Base-by-base conservation (phyloP, 768 basidiomycete species). In the Epithele typhae region DNA sequence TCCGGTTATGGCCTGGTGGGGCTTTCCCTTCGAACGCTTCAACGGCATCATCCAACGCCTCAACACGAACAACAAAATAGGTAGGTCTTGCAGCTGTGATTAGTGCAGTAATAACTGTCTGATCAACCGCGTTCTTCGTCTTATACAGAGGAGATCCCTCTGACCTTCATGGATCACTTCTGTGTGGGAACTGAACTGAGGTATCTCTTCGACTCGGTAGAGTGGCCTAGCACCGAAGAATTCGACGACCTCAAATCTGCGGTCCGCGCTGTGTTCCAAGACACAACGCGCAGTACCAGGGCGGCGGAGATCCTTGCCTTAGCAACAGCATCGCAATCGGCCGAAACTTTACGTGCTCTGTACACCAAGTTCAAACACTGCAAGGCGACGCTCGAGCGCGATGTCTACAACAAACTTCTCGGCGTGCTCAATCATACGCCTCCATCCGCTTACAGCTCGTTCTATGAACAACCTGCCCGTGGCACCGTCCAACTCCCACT, bases 21-120 rank as follows among this genome's bases (percentile, higher is more conserved):
- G 54, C 6, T 56, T 51, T 17, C 54, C 58, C 12, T 69, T 64
- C 37, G 60, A 71, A 40, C 51, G 59, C 9, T 61, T 58, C 25
- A 68, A 64, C 41, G 40, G 49, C 17, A 43, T 55, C 10, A 43
- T 66, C 3, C 60, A 61, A 37, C 40, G 49, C 3, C 36, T 58
- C 9, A 56, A 59, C 12, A 61, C 58, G 0, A 64, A 68, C 46
- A 36, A 48, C 7, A 58, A 56, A n/a, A 18, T 27, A 10, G 37
- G 44, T 38, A 4, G 19, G 9, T 5, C 2, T 18, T 22, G 19
- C 21, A 18, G 21, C 21, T n/a, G n/a, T 22, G 21, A 1, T 22
- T 6, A 1, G 1, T 11, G 5, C 19, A 38, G 17, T 18, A n/a
- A n/a, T n/a, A n/a, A n/a, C n/a, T 12, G 37, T 4, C 4, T 12